Base-by-base conservation (phyloP, 2,329 filamentous ascomycete species). In the Verticillium longisporum region DNA sequence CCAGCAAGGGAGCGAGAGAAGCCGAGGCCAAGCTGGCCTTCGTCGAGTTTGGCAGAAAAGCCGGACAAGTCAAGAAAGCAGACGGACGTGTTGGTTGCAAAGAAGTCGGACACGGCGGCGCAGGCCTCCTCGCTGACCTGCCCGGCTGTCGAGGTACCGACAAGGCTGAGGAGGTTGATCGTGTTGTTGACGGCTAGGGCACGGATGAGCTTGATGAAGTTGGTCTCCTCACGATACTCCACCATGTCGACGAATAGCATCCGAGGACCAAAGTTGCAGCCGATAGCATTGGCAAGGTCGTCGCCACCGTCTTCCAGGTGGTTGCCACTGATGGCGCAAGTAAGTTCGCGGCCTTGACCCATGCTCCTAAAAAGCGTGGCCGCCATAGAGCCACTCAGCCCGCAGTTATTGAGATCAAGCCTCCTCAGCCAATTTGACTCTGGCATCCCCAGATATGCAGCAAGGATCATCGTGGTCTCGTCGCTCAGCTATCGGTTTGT, bases 61-160 rank as follows among this genome's bases (percentile, higher is more conserved):
- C 83, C 83, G 0, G 83, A 85, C 7, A 85, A 71, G 64, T 86
- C 83, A 2, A 86, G 75, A 61, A 76, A 83, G n/a, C 75, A 78
- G 55, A 85, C 71, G 0, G 78, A 80, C 7, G 72, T 69, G 68
- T 85, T 86, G 32, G 73, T 72, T n/a, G 76, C 73, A 53, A 86
- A 81, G 58, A 86, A 79, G 4, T 76, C 72, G 32, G 80, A 78
- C 1, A 85, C 71, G 0, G 80, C 76, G 53, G 75, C 71, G 58
- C 80, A 80, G 1, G 81, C 79, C n/a, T 76, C 75, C 14, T 74
- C 71, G 63, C 78, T 80, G 60, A 78, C 68, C 56, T 79, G 70
- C 64, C 78, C 68, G 60, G 82, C 77, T 0, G 78, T 80, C 0
- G 82, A 79, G 4, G 82, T 83, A 21, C 83, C 83, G 0, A 80